A percentile compares a stretch with the other conserved stretches of the same genome.
Evolutionary conservation across 2,329 filamentous ascomycete genomes (phyloP).

Genomic region (Xylaria sp.): DNA sequence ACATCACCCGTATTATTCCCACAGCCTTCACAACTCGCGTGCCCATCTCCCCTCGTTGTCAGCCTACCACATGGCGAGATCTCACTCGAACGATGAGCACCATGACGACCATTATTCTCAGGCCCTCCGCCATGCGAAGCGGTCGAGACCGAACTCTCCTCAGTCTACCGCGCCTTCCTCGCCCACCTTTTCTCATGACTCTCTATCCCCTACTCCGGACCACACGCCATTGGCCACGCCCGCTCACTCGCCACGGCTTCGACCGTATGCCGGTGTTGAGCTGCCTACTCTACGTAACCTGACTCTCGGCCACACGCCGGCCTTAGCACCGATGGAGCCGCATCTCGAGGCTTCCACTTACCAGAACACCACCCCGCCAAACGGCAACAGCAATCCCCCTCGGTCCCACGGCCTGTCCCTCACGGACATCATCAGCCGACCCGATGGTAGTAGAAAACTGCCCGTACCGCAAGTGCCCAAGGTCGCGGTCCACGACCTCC

Average conservation of each 20-base stretch:
- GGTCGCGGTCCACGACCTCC: constrained; percentile 82
- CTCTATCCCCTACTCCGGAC: constrained; percentile 90
- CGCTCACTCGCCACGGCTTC: constrained; percentile 88
- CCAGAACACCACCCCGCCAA: constrained; percentile 54
- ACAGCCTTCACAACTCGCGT: constrained; percentile 52
- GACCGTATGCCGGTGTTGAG: constrained; percentile 78
- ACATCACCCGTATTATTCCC: constrained; percentile 58
- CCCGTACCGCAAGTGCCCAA: constrained; percentile 91
- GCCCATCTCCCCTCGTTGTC: constrained; percentile 75
- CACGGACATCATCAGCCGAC: constrained; percentile 87
- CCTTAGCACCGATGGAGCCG: constrained; percentile 62
- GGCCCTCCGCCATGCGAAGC: constrained; percentile 73
- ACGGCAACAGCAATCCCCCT: constrained; percentile 49
- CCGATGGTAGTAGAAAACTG: constrained; percentile 85
- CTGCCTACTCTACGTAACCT: constrained; percentile 80
- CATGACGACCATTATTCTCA: constrained; percentile 76
- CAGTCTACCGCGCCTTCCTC: constrained; percentile 95
- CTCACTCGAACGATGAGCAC: constrained; percentile 79
- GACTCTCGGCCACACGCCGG: constrained; percentile 57
- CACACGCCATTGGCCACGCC: constrained; percentile 98
- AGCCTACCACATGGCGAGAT: constrained; percentile 92
- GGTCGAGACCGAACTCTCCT: constrained; percentile 89
- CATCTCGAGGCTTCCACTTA: constrained; percentile 50
- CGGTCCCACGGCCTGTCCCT: constrained; percentile 74
- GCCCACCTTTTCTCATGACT: constrained; percentile 95